Base-by-base conservation (phyloP, 331 rosid species). In the Cydonia oblonga region DNA sequence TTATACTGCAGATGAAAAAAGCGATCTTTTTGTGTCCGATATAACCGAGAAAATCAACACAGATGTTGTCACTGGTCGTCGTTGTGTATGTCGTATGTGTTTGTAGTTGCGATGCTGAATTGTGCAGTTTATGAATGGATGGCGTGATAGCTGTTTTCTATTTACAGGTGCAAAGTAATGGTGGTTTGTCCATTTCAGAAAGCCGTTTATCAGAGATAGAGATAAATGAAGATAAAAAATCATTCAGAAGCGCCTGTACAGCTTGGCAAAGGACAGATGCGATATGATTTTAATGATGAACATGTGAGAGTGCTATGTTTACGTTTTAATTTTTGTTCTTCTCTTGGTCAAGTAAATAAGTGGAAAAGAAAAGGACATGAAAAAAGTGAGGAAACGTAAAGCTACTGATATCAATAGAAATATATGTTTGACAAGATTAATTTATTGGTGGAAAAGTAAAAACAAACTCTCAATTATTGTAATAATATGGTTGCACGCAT, bases 41-140 rank as follows among this genome's bases (percentile, higher is more conserved):
- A 76, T 77, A 78, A 75, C 69, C 75, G 82, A 65, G 14, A 54
- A 81, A 76, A 80, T 68, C 68, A 61, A 73, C 73, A 73, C 85
- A 54, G 71, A 64, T 71, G 51, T 65, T 81, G 73, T 70, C 71
- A 76, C 83, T 24, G 96, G 92, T 93, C 96, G 90, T 79, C 89
- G 92, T 88, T 91, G 88, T 91, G 98, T 93, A 93, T 90, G 98
- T 93, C 90, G 98, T 91, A 93, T 93, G 98, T 93, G 96, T 89
- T 91, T 87, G 68, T 76, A 79, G 76, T 83, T 80, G 74, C 74
- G 68, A 80, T 76, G 72, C 75, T 84, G 75, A 81, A 79, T 78
- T 82, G 77, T 68, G 75, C 64, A 68, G 83, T 67, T 77, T 76
- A 75, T 65, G 75, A 64, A 75, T 86, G 81, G 81, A 82, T 89